Conservation (phyloP, 2,329 filamentous ascomycete species). For the Neofusicoccum cordaticola region DNA sequence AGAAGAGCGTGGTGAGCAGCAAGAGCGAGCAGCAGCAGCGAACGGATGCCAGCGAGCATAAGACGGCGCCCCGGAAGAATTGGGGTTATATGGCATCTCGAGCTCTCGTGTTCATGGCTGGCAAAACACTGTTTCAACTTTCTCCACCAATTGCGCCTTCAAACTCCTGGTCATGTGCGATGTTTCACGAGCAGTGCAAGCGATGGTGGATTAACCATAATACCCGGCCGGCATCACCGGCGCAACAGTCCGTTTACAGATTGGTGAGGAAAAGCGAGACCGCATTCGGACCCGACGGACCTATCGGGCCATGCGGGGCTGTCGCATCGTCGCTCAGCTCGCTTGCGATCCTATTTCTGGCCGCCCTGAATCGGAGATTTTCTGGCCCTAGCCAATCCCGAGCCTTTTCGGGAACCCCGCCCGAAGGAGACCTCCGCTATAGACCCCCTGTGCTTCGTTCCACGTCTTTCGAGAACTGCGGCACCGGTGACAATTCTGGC, state of each 20-base stretch:
- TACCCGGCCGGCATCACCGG: not conserved
- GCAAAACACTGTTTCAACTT: slow-evolving; percentile 1
- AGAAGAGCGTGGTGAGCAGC: not conserved
- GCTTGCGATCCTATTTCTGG: not conserved
- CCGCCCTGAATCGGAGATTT: not conserved
- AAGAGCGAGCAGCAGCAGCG: not conserved
- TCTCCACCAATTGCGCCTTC: slow-evolving; percentile 11
- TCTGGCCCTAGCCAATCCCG: not conserved
- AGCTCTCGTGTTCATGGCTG: not conserved
- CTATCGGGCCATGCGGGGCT: not conserved
- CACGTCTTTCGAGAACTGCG: too few relatives aligned
- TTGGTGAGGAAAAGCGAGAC: not conserved
- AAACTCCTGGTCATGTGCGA: not conserved
- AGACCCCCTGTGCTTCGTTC: too few relatives aligned
- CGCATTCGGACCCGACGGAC: not conserved
- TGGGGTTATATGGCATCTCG: not conserved
- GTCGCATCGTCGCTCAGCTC: not conserved
- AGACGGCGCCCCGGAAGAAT: not conserved
- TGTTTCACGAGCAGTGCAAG: not conserved
- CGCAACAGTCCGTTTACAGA: not conserved
- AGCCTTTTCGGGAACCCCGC: not conserved
- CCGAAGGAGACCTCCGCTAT: too few relatives aligned
- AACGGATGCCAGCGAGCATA: not conserved
- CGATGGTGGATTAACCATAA: not conserved
- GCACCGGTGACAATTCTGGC: too few relatives aligned